Base-by-base conservation (phyloP, 495 filamentous ascomycete genomes). In the Aspergillus steynii region DNA sequence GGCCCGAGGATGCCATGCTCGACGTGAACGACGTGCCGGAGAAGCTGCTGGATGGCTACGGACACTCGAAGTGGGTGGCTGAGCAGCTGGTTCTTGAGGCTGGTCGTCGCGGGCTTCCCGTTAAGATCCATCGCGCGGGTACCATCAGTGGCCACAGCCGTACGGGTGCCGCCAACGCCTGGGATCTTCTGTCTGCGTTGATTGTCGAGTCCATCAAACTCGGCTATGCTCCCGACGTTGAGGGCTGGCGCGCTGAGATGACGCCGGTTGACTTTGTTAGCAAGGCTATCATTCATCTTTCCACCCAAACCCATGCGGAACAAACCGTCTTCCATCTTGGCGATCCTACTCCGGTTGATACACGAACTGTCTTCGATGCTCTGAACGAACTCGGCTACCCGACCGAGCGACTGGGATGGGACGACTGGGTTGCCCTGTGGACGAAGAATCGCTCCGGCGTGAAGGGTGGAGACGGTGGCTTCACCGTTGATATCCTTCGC, bases 181-280 rank as follows among this genome's bases (percentile, higher is more conserved):
- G 83, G 73, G 87, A 89, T 80, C 76, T 90, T 5, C 73, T 90
- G 12, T 84, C 82, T 61, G 87, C 87, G 0, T 61, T 90, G 55
- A 76, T 89, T 27, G 85, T 90, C 2, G 87, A 90, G 64, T 89
- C 86, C 7, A 80, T 89, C 37, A 81, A 83, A 31, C 65, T 90
- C 0, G 86, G 86, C 26, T 82, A 81, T 56, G 80, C 80, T 4
- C 86, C 86, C 0, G 81, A 87, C 56, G 83, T 89, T 27, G 77
- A 84, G 42, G 86, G 84, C 55, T 89, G 87, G 86, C 82, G 83
- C 29, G 85, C 85, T 0, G 87, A 90, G 72, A 89, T 89, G 86
- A 89, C 87, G 2, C 87, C 87, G 0, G 87, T 87, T 2, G 86
- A 90, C 70, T 88, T 88, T 56, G 84, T 89, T 56, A 87, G 83